Evolutionary conservation across 2,329 filamentous ascomycete genomes (phyloP), one percentile per base, ranked within the genome.

Genomic region (Madurella fahalii): DNA sequence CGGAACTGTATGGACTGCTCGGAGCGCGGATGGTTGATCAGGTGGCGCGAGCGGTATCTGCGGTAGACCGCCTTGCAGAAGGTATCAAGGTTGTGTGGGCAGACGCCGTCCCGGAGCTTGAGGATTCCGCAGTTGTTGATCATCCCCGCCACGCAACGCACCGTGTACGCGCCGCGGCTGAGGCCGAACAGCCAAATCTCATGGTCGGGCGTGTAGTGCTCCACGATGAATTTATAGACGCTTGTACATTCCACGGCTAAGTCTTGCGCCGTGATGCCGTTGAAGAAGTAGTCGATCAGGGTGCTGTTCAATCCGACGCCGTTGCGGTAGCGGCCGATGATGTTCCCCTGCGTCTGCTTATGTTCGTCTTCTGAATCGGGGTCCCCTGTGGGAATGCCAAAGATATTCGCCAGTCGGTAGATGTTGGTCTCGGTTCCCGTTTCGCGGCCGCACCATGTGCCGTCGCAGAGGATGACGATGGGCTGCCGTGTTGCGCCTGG

Each of bases 61-160:
- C 34, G 15, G 44, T 46, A 46, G n/a, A 16, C 44, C 30, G 13
- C 15, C 11, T 46, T 9, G 42, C 25, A 25, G 25, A 25, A 25
- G 25, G 4, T 7, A 45, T 45, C 25, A 45, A 45, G 2, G 8
- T 9, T 7, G 7, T 3, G 4, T 25, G 3, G 25, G 25, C 25
- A 25, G 25, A 4, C 25, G 25, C 7, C 25, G 42, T 16, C 15
- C 31, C 46, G 44, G 7, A 25, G 25, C 25, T 25, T 25, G 25
- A 64, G 39, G 13, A 67, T 63, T 40, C 65, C 65, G 53, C 63
- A 67, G 52, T 66, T 67, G 60, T 67, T 67, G 44, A 67, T 66
- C 63, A 66, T 61, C 1, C 64, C 64, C 1, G 61, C 64, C 0
- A 67, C 62, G 5, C 50, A 63, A 1, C 65, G 59, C 4, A 63